Conservation (phyloP, 371 early-diverging fungal species). For the Mortierella sp. region DNA sequence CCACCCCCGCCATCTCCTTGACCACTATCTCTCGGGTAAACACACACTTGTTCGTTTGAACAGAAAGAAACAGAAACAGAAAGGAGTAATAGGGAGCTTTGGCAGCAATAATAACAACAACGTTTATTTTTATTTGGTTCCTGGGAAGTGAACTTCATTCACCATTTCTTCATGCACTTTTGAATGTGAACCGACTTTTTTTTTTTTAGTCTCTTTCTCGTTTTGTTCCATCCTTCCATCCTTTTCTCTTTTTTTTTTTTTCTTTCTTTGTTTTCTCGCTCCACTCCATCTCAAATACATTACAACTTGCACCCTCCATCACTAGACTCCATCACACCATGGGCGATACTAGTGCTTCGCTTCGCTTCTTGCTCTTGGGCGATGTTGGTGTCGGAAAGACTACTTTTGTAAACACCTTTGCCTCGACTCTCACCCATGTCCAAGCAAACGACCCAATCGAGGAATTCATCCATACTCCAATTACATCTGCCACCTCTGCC, state of each 20-base stretch:
- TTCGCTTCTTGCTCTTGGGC: conserved; percentile 41
- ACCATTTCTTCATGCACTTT: background rate
- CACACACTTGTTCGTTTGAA: too few species aligned
- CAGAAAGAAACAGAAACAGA: too few species aligned
- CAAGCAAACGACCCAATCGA: conserved; percentile 15
- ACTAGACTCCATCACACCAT: conserved; percentile 2
- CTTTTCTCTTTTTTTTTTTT: background rate
- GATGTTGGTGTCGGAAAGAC: conserved; percentile 47
- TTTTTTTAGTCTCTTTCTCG: background rate
- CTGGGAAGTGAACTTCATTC: background rate
- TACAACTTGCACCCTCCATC: background rate
- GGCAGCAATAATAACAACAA: too few species aligned
- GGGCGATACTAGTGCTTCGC: conserved; percentile 26
- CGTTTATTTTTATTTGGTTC: background rate
- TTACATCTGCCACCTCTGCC: conserved; percentile 7
- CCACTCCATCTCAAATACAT: too few species aligned
- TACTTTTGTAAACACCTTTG: conserved; percentile 35
- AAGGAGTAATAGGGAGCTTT: too few species aligned
- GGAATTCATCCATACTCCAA: conserved; percentile 28
- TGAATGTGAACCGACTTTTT: background rate
- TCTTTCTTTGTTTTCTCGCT: background rate
- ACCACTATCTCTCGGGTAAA: too few species aligned
- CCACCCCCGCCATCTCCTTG: too few species aligned
- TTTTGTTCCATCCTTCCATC: background rate
- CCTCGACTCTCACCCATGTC: conserved; percentile 22